phyloP scores from a whole-genome alignment of 768 basidiomycete genomes.

The Rhodosporidiobolus sp. region DNA sequence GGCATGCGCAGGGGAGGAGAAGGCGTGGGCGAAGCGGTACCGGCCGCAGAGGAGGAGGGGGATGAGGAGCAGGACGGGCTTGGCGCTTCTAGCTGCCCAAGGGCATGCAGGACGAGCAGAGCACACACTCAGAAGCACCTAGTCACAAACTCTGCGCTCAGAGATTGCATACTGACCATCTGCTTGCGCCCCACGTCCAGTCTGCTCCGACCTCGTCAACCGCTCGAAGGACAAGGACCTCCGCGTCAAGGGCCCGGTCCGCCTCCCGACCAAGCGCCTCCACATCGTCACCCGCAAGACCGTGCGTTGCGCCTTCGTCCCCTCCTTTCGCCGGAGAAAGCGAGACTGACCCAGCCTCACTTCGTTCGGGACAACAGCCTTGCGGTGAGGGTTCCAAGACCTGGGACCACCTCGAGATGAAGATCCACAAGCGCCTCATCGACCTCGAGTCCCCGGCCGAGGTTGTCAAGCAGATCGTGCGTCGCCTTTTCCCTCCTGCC shows the following conservation, averaged over 20 bases:
- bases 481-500: slow-evolving; percentile 48
- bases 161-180: background rate
- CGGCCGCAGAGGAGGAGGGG: too few relatives aligned
- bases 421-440: slow-evolving; percentile 98
- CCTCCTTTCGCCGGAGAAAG: background rate
- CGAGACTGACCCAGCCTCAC: background rate
- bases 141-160: background rate
- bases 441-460: slow-evolving; percentile 98
- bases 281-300: slow-evolving; percentile 99
- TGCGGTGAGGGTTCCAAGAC: slow-evolving; percentile 99
- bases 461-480: slow-evolving; percentile 98
- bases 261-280: slow-evolving; percentile 97
- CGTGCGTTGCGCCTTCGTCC: slow-evolving; percentile 55
- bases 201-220: slow-evolving; percentile 94
- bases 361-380: slow-evolving; percentile 57
- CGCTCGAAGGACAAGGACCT: slow-evolving; percentile 99
- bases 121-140: background rate
- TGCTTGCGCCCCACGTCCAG: slow-evolving; percentile 52
- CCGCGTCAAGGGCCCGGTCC: slow-evolving; percentile 96
- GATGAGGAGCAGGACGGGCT: too few relatives aligned
- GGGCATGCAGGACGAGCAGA: too few relatives aligned
- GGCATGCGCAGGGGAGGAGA: too few relatives aligned
- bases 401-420: slow-evolving; percentile 99
- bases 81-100: too few relatives aligned
- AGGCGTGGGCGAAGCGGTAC: too few relatives aligned